Percentiles rank a stretch among this genome's conserved stretches.
Evolutionary conservation across 2,329 filamentous ascomycete species (phyloP).

Genomic region (Sporothrix globosa): DNA sequence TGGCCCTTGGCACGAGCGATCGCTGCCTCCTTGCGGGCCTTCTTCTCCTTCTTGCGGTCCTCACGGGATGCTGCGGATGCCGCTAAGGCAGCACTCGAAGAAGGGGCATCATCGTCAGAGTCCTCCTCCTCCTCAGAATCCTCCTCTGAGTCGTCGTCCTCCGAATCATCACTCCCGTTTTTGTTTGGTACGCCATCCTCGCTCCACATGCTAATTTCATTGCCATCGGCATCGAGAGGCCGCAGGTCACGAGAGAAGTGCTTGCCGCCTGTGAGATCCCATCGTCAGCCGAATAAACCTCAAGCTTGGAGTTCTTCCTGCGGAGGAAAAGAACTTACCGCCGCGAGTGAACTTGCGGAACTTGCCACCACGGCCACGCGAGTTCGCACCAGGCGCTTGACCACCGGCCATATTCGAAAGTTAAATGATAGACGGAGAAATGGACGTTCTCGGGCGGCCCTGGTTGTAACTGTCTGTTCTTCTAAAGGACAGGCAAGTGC

Average conservation of each 20-base stretch:
- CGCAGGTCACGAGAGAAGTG: slow-evolving; percentile 91
- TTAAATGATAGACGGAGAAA: not conserved
- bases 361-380: slow-evolving; percentile 86
- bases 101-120: slow-evolving; percentile 51
- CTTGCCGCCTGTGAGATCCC: slow-evolving; percentile 74
- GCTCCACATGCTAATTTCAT: slow-evolving; percentile 86
- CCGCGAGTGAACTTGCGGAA: slow-evolving; percentile 92
- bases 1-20: slow-evolving; percentile 71
- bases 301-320: not conserved
- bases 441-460: not conserved
- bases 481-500: not conserved
- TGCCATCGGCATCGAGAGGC: slow-evolving; percentile 86
- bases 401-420: slow-evolving; percentile 42
- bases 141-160: slow-evolving; percentile 57
- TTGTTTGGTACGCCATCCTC: slow-evolving; percentile 53
- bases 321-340: slow-evolving; percentile 58
- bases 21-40: slow-evolving; percentile 63
- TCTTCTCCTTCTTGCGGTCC: slow-evolving; percentile 87
- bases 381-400: slow-evolving; percentile 51
- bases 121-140: slow-evolving; percentile 55
- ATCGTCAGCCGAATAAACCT: not conserved
- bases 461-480: not conserved
- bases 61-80: slow-evolving; percentile 67
- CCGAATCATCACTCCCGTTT: slow-evolving; percentile 49
- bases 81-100: slow-evolving; percentile 50